Conservation (phyloP, 768 basidiomycete species). For the Mycena amicta region DNA sequence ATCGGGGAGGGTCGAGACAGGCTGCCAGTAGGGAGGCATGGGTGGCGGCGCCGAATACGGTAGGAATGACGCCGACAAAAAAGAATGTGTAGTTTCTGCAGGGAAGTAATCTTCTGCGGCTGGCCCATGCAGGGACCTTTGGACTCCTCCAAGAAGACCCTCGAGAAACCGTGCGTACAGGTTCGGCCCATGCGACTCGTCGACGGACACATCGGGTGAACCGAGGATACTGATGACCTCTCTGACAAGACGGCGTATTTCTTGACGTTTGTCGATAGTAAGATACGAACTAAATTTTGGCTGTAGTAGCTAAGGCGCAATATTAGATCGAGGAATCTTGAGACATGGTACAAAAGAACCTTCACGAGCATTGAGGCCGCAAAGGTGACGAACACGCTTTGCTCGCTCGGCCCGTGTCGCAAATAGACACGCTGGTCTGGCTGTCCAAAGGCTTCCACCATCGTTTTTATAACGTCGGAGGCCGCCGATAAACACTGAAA, state of each 20-base stretch:
- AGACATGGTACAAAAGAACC: constrained; percentile 35
- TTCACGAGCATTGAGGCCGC: constrained; percentile 84
- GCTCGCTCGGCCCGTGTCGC: constrained; percentile 77
- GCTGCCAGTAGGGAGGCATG: constrained; percentile 50
- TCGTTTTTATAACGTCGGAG: constrained; percentile 60
- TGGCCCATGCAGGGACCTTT: too few relatives aligned
- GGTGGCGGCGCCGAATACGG: constrained; percentile 41
- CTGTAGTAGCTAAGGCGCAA: constrained; percentile 74
- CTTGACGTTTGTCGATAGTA: constrained; percentile 55
- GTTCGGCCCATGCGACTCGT: constrained; percentile 80
- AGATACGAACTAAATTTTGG: constrained; percentile 71
- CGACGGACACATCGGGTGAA: constrained; percentile 74
- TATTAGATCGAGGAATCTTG: neutral
- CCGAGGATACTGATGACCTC: constrained; percentile 67
- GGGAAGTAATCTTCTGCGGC: constrained; percentile 37
- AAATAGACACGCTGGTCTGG: constrained; percentile 60
- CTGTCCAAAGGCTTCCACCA: constrained; percentile 60
- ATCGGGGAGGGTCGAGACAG: too few relatives aligned
- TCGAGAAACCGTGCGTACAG: constrained; percentile 80
- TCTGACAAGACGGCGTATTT: constrained; percentile 66
- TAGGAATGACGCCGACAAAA: constrained; percentile 37
- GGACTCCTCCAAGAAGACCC: constrained; percentile 65
- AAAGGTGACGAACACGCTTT: constrained; percentile 79
- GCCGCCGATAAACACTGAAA: constrained; percentile 68
- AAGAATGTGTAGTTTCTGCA: constrained; percentile 25